Conservation (phyloP, 768 basidiomycete genomes). For the Trametes cinnabarina region DNA sequence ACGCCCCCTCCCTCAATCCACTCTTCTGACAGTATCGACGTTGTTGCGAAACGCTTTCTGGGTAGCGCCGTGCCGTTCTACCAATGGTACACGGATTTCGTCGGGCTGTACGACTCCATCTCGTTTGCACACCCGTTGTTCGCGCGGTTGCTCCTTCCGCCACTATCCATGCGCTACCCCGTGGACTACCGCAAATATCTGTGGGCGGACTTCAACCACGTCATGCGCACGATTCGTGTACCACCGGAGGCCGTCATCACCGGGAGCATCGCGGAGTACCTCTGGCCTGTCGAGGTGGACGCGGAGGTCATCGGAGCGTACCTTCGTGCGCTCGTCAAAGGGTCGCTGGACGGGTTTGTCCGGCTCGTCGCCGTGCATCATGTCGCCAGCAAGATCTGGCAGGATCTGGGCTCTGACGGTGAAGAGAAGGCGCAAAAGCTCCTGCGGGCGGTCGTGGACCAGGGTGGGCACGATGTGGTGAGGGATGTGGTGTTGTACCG, state of each 20-base stretch:
- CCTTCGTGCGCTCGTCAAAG: conserved; percentile 49
- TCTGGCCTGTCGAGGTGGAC: conserved; percentile 71
- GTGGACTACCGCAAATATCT: conserved; percentile 80
- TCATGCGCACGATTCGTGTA: conserved; percentile 58
- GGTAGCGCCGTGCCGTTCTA: conserved; percentile 76
- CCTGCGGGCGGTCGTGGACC: conserved; percentile 49
- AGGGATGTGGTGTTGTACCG: conserved; percentile 57
- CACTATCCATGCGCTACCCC: conserved; percentile 73
- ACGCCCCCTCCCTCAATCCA: conserved; percentile 17
- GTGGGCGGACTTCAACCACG: conserved; percentile 76
- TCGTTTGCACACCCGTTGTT: conserved; percentile 84
- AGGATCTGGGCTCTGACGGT: conserved; percentile 42
- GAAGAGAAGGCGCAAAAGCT: conserved; percentile 42
- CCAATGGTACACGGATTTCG: conserved; percentile 90
- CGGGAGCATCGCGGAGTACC: conserved; percentile 53
- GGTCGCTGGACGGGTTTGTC: conserved; percentile 53
- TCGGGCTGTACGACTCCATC: conserved; percentile 86
- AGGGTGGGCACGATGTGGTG: conserved; percentile 47
- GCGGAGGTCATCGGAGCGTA: conserved; percentile 62
- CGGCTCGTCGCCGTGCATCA: conserved; percentile 75
- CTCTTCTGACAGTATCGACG: conserved; percentile 44
- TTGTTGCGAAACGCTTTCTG: conserved; percentile 56
- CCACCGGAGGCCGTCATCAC: conserved; percentile 51
- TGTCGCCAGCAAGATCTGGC: conserved; percentile 73
- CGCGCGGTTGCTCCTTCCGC: conserved; percentile 69